These are phyloP conservation scores for Lactarius sp. DNA, from an alignment of 768 basidiomycete species.

Conservation along the genomic window DNA sequence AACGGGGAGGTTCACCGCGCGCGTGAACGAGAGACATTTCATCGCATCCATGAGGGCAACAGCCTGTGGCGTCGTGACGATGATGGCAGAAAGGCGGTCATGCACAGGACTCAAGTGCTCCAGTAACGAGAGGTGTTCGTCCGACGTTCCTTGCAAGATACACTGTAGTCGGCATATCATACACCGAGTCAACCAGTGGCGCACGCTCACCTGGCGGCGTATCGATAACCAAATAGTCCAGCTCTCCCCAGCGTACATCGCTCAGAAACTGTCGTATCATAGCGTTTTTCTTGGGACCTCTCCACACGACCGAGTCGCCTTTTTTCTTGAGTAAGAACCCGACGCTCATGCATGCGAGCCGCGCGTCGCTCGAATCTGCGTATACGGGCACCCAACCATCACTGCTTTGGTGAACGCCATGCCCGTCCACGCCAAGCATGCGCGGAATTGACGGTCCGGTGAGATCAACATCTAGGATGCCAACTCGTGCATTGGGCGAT, in stretches of 20 bases:
- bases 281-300: conserved; percentile 97
- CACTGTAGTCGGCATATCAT: neutral
- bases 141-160: conserved; percentile 78
- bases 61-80: conserved; percentile 97
- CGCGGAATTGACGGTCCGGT: conserved; percentile 94
- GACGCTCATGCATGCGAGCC: conserved; percentile 93
- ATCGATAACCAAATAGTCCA: conserved; percentile 92
- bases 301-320: conserved; percentile 94
- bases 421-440: conserved; percentile 88
- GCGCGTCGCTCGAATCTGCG: conserved; percentile 68
- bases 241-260: conserved; percentile 44
- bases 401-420: conserved; percentile 87
- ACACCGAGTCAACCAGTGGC: neutral
- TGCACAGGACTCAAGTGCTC: conserved; percentile 89
- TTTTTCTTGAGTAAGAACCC: conserved; percentile 89
- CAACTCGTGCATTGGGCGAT: conserved; percentile 63
- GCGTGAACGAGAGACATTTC: conserved; percentile 95
- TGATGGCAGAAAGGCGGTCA: conserved; percentile 70
- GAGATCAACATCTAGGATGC: conserved; percentile 91
- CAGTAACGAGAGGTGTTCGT: conserved; percentile 93
- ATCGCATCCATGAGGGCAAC: conserved; percentile 92
- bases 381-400: conserved; percentile 99
- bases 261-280: conserved; percentile 85
- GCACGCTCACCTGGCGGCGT: conserved; percentile 83
- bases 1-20: conserved; percentile 78